A percentile compares a stretch with the other conserved stretches of the same genome.
Evolutionary conservation across 78 protist species (phyloP).

Genomic region (Dictyostelium capitatum): DNA sequence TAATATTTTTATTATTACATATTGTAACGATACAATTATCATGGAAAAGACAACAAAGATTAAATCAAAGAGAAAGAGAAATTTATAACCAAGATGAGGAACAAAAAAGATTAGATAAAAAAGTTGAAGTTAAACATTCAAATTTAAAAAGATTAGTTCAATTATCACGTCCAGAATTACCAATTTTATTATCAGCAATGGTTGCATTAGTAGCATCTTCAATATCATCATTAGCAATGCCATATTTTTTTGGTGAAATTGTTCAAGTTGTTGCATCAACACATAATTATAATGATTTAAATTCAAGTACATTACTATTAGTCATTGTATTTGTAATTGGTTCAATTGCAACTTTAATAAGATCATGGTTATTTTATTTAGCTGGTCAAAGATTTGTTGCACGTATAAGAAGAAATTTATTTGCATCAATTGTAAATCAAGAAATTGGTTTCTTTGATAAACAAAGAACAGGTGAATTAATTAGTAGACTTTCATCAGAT

Average conservation of each 20-base stretch:
- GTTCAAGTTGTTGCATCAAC: slow-evolving; percentile 31
- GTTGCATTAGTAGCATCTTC: slow-evolving; percentile 57
- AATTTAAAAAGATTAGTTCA: slow-evolving; percentile 35
- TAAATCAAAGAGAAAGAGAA: background rate
- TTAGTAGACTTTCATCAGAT: slow-evolving; percentile 90
- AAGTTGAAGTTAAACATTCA: slow-evolving; percentile 24
- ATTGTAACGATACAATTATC: background rate
- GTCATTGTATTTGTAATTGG: slow-evolving; percentile 49
- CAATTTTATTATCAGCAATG: slow-evolving; percentile 43
- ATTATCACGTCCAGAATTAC: slow-evolving; percentile 69
- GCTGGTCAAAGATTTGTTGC: slow-evolving; percentile 87
- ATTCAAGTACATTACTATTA: slow-evolving; percentile 34
- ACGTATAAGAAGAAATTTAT: slow-evolving; percentile 78
- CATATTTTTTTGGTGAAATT: slow-evolving; percentile 61
- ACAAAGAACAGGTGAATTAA: slow-evolving; percentile 92
- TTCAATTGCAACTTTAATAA: background rate
- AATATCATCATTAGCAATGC: slow-evolving; percentile 48
- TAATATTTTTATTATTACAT: background rate
- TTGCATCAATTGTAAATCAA: slow-evolving; percentile 83
- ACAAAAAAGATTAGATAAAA: background rate
- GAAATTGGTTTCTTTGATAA: slow-evolving; percentile 95
- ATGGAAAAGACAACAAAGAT: background rate
- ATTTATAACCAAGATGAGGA: background rate
- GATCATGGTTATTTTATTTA: slow-evolving; percentile 42
- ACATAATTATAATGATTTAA: slow-evolving; percentile 22